Base-by-base conservation (phyloP, 2,329 filamentous ascomycete genomes). In the Aspergillus melleus region DNA sequence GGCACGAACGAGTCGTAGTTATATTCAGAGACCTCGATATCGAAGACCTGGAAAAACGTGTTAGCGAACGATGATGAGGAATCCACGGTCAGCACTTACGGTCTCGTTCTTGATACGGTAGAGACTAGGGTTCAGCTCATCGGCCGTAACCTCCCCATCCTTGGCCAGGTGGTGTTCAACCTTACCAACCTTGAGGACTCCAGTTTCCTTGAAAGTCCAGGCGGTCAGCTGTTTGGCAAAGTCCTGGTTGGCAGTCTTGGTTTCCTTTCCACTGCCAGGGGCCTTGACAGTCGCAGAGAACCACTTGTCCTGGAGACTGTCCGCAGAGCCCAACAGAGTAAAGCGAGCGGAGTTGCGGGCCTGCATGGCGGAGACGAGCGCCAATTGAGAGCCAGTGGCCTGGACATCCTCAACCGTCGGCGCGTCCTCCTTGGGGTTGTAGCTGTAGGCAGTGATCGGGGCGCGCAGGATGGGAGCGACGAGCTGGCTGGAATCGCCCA, bases 41-140 rank as follows among this genome's bases (percentile, higher is more conserved):
- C 85, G 81, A 93, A 97, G 63, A 89, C 86, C 91, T 96, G 67
- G 49, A 64, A 55, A 49, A 53, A 14, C 8, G 61, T 58, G 56
- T 76, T 68, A 79, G 71, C 63, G 62, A 58, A 52, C 52, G 24
- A 52, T 54, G 50, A 24, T 30, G 52, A 32, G 19, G 16, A 42
- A 36, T 54, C 59, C 16, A 51, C 52, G 2, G 19, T 55, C 9
- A 51, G 47, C 52, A 90, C 92, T 74, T 86, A 96, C 93, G 70
- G 97, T 93, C 73, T 97, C 89, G 79, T 92, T 96, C 85, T 98
- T 99, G 75, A 99, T 88, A 66, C 95, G 87, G 81, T 99, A 99
- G 66, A 98, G 93, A 58, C 81, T 85, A 10, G 94, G 93, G 81
- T 97, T 97, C 59, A 77, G 58, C 50, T 76, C 73, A 55, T 76